Evolutionary conservation across 2,329 filamentous ascomycete species (phyloP).

Genomic region (Lachnellula suecica): DNA sequence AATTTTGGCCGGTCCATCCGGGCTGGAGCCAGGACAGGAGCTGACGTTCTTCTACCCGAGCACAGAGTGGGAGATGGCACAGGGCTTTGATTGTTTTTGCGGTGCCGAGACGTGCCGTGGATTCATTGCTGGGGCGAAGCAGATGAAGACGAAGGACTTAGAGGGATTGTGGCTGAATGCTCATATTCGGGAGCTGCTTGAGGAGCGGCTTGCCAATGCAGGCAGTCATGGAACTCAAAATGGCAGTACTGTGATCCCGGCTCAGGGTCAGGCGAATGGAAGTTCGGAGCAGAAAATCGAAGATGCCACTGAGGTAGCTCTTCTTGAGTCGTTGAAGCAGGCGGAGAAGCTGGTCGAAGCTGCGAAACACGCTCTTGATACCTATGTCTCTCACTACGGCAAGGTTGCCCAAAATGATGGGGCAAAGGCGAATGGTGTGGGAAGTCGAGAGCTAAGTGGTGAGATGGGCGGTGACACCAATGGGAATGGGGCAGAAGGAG

Average conservation of each 20-base stretch:
- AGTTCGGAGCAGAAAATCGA: slow-evolving; percentile 35
- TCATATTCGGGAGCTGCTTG: slow-evolving; percentile 57
- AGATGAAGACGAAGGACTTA: slow-evolving; percentile 55
- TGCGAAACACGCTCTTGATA: slow-evolving; percentile 34
- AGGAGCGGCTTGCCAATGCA: slow-evolving; percentile 37
- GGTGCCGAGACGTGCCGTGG: slow-evolving; percentile 56
- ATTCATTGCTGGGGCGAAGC: slow-evolving; percentile 60
- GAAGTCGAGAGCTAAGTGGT: slow-evolving; percentile 53
- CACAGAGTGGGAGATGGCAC: slow-evolving; percentile 73
- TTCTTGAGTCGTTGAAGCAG: background rate
- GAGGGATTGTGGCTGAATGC: slow-evolving; percentile 60
- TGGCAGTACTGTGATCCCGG: background rate
- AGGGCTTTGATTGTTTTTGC: slow-evolving; percentile 68
- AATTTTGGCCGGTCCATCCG: slow-evolving; percentile 57
- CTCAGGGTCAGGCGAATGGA: background rate
- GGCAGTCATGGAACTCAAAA: background rate
- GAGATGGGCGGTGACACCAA: slow-evolving; percentile 63
- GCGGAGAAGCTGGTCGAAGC: slow-evolving; percentile 33
- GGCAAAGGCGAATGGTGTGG: slow-evolving; percentile 1
- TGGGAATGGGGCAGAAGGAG: slow-evolving; percentile 13
- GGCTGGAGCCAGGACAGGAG: slow-evolving; percentile 55
- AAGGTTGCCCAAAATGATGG: background rate
- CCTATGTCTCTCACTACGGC: slow-evolving; percentile 10
- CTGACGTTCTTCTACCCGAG: slow-evolving; percentile 75
- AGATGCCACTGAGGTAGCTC: slow-evolving; percentile 31